These are phyloP conservation scores for Talaromyces albobiverticillius DNA, from an alignment of 2,329 filamentous ascomycete genomes.

Conservation along the genomic window DNA sequence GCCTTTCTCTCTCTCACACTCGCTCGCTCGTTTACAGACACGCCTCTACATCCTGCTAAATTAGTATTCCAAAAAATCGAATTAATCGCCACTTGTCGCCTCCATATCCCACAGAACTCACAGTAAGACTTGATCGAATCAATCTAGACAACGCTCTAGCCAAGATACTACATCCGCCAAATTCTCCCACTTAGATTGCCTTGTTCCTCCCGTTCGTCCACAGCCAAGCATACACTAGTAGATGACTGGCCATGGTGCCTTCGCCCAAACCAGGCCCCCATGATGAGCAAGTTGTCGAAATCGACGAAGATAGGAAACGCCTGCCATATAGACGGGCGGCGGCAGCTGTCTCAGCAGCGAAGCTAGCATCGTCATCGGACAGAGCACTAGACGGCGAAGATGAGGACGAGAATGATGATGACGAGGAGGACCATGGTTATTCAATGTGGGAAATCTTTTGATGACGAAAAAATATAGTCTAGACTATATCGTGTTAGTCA, in stretches of 20 bases:
- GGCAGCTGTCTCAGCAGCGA: not conserved
- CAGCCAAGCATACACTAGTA: not conserved
- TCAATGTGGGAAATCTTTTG: slow-evolving; percentile 25
- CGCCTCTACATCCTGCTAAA: not conserved
- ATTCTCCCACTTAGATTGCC: too few relatives aligned
- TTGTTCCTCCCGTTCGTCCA: not conserved
- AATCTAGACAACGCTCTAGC: too few relatives aligned
- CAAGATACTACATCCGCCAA: too few relatives aligned
- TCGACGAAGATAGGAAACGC: not conserved
- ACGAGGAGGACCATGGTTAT: slow-evolving; percentile 17
- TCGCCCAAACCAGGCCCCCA: not conserved
- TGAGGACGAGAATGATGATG: slow-evolving; percentile 25
- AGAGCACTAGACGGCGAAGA: not conserved
- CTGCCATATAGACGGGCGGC: not conserved
- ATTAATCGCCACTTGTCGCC: not conserved
- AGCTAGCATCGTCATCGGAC: not conserved
- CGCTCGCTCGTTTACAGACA: not conserved
- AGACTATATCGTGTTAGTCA: not conserved
- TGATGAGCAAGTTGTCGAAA: not conserved
- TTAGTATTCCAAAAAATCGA: not conserved
- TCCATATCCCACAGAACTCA: too few relatives aligned
- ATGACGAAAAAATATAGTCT: not conserved
- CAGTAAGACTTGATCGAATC: too few relatives aligned
- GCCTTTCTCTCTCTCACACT: not conserved
- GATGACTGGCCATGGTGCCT: slow-evolving; percentile 5